These are phyloP conservation scores for Nothomitra cinnamomea DNA, from an alignment of 2,329 filamentous ascomycete species.

Conservation along the genomic window DNA sequence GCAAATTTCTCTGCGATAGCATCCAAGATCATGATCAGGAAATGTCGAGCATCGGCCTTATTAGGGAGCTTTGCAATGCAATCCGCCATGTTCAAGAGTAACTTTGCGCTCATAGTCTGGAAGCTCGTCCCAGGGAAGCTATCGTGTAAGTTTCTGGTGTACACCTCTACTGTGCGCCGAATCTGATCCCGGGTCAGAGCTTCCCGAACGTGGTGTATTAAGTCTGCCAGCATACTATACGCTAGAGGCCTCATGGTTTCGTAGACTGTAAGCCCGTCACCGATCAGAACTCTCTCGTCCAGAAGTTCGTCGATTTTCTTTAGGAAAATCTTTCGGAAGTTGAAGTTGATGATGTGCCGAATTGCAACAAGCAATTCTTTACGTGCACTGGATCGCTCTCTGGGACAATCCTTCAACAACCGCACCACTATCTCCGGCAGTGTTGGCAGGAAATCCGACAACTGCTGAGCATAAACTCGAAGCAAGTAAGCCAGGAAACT, in stretches of 20 bases:
- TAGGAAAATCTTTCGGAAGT: constrained; percentile 88
- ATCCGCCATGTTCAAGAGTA: constrained; percentile 94
- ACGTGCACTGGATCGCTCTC: constrained; percentile 81
- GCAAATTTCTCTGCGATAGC: constrained; percentile 98
- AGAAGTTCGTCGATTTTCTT: constrained; percentile 88
- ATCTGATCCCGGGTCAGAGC: constrained; percentile 82
- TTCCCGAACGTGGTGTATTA: constrained; percentile 93
- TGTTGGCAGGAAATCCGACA: constrained; percentile 72
- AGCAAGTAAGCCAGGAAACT: constrained; percentile 91
- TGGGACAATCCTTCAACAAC: constrained; percentile 78
- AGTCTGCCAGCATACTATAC: constrained; percentile 94
- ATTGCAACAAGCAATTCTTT: constrained; percentile 96
- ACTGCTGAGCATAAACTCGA: constrained; percentile 68
- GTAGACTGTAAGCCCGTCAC: constrained; percentile 89
- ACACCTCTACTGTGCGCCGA: constrained; percentile 87
- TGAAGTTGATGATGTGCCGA: constrained; percentile 97
- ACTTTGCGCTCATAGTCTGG: constrained; percentile 97
- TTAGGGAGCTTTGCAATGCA: constrained; percentile 88
- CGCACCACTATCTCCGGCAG: constrained; percentile 83
- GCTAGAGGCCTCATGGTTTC: constrained; percentile 90
- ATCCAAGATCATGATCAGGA: constrained; percentile 91
- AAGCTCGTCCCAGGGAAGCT: constrained; percentile 96
- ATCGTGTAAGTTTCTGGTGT: constrained; percentile 89
- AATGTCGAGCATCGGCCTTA: constrained; percentile 87
- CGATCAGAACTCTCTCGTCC: constrained; percentile 85